Evolutionary conservation across 202 grass and related monocot species (phyloP).

Genomic region (Musa balbisiana): DNA sequence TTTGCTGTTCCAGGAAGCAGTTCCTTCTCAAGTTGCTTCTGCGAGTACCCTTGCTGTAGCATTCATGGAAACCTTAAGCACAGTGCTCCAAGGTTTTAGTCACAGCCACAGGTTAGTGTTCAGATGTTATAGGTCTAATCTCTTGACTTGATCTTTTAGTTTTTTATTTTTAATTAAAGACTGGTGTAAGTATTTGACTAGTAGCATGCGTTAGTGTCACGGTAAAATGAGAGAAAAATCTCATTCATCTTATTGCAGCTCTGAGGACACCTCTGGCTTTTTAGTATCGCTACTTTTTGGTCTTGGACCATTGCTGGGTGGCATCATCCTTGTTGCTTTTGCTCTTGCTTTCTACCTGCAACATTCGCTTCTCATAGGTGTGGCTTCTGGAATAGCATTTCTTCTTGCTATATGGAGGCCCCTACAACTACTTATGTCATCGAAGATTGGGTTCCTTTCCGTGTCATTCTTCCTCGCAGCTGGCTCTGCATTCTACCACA

Average conservation of each 20-base stretch:
- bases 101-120: slow-evolving; percentile 45
- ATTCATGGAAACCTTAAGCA: slow-evolving; percentile 93
- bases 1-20: slow-evolving; percentile 61
- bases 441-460: slow-evolving; percentile 65
- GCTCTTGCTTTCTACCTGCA: slow-evolving; percentile 61
- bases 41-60: slow-evolving; percentile 87
- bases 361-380: slow-evolving; percentile 82
- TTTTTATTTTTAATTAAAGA: neutral
- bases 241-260: slow-evolving; percentile 45
- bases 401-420: slow-evolving; percentile 89
- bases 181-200: slow-evolving; percentile 3
- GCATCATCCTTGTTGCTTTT: slow-evolving; percentile 63
- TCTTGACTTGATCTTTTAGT: no score
- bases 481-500: slow-evolving; percentile 44
- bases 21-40: slow-evolving; percentile 93
- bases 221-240: neutral
- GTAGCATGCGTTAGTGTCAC: no score
- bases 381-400: slow-evolving; percentile 89
- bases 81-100: slow-evolving; percentile 68
- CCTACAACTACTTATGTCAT: slow-evolving; percentile 64
- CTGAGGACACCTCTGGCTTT: slow-evolving; percentile 66
- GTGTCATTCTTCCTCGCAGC: slow-evolving; percentile 42
- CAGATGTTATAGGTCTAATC: no score
- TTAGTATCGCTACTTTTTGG: slow-evolving; percentile 87
- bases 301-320: slow-evolving; percentile 85